Evolutionary conservation across 306 rosid species (phyloP).

Genomic region (Cotoneaster glaucophyllus): DNA sequence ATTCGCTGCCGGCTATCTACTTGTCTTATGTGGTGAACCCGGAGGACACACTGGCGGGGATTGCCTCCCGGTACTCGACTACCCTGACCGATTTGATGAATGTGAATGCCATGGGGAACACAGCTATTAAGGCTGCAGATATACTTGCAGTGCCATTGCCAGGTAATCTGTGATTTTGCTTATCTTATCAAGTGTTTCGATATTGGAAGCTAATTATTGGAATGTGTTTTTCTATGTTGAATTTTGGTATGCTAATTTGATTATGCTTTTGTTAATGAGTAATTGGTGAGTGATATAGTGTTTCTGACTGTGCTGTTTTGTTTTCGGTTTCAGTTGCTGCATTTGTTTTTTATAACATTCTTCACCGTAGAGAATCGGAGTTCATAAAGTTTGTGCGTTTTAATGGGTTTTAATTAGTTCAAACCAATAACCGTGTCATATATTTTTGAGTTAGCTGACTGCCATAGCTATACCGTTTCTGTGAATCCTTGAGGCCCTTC

Average conservation of each 20-base stretch:
- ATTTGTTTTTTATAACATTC: not conserved
- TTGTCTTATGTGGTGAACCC: slow-evolving; percentile 79
- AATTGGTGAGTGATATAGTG: not conserved
- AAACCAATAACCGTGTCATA: not conserved
- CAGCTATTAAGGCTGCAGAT: slow-evolving; percentile 60
- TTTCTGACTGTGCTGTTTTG: not conserved
- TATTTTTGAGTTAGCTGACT: not conserved
- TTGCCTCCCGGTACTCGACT: slow-evolving; percentile 70
- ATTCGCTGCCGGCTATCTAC: slow-evolving; percentile 77
- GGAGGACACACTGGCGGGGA: slow-evolving; percentile 52
- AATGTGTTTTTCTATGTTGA: not conserved
- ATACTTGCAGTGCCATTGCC: slow-evolving; percentile 87
- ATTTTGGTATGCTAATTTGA: not conserved
- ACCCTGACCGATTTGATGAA: slow-evolving; percentile 95
- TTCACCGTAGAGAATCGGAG: not conserved
- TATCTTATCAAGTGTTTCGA: not conserved
- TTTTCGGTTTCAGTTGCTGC: not conserved
- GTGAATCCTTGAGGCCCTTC: not conserved
- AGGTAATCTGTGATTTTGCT: slow-evolving; percentile 28
- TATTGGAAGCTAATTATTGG: not conserved
- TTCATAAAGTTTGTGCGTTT: not conserved
- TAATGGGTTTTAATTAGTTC: not conserved
- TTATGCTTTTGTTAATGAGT: not conserved
- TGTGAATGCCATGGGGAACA: slow-evolving; percentile 90
- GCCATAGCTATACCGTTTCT: not conserved